These are phyloP conservation scores for Chlamydomonas eustigma DNA, from an alignment of 139 green algal genomes.

Conservation along the genomic window DNA sequence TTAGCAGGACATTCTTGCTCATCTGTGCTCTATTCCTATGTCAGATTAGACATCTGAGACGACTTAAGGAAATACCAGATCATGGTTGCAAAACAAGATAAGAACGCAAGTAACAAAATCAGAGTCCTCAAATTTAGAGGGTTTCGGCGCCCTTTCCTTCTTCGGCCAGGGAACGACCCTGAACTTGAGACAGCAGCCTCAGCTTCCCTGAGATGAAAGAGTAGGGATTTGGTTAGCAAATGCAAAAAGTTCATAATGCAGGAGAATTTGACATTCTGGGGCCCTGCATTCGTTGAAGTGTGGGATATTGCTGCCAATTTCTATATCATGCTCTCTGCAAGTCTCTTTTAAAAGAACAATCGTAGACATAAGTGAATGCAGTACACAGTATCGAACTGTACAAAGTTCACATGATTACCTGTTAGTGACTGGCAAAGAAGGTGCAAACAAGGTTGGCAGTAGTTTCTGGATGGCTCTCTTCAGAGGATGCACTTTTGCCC, in stretches of 20 bases:
- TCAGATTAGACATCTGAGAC: not conserved
- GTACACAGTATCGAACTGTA: too few relatives aligned
- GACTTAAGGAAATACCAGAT: not conserved
- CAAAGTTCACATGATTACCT: too few relatives aligned
- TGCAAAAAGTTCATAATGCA: not conserved
- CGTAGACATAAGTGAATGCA: too few relatives aligned
- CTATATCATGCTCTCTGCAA: too few relatives aligned
- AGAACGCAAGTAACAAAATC: not conserved
- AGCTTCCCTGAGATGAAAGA: not conserved
- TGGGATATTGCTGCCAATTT: too few relatives aligned
- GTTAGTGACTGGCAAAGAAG: slow-evolving; percentile 47
- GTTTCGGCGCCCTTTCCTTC: not conserved
- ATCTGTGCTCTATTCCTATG: too few relatives aligned
- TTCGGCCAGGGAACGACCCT: not conserved
- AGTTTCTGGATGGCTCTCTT: slow-evolving; percentile 59
- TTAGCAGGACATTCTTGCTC: too few relatives aligned
- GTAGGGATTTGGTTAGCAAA: not conserved
- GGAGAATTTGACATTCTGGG: too few relatives aligned
- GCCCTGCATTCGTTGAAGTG: too few relatives aligned
- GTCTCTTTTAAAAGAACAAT: too few relatives aligned
- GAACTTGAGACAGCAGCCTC: not conserved
- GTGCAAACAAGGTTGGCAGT: slow-evolving; percentile 61
- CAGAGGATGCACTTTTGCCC: slow-evolving; percentile 33
- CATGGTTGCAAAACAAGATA: slow-evolving; percentile 3
- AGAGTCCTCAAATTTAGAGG: not conserved